Percentiles rank a stretch among this genome's conserved stretches.
These are phyloP conservation scores for Aschersonia sp. DNA, from an alignment of 2,329 filamentous ascomycete genomes.

Conservation along the genomic window DNA sequence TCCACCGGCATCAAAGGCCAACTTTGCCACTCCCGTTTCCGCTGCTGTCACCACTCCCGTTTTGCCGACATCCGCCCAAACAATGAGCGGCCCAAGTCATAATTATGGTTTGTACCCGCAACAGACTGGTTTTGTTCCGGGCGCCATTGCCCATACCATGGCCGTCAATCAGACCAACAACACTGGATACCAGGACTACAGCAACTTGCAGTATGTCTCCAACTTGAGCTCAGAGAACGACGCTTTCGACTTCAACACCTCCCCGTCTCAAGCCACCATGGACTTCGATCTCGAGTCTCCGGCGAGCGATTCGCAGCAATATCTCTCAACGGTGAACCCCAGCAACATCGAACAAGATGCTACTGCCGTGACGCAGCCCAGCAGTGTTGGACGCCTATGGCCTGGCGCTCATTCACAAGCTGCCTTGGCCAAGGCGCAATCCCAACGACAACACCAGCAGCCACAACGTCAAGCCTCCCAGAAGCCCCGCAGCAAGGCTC, in stretches of 20 bases:
- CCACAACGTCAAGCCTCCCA: constrained; percentile 40
- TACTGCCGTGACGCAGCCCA: constrained; percentile 34
- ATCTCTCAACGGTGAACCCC: constrained; percentile 56
- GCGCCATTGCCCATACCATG: constrained; percentile 66
- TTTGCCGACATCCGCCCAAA: constrained; percentile 40
- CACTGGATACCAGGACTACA: constrained; percentile 35
- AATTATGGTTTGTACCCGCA: constrained; percentile 93
- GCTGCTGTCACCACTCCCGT: constrained; percentile 40
- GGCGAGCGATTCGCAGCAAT: constrained; percentile 41
- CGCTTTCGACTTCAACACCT: constrained; percentile 59
- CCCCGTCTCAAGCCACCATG: constrained; percentile 44
- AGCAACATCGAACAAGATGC: constrained; percentile 51
- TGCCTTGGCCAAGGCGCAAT: constrained; percentile 58
- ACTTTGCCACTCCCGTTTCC: constrained; percentile 36
- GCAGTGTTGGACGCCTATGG: constrained; percentile 60
- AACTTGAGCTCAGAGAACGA: constrained; percentile 47
- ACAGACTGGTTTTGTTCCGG: constrained; percentile 81
- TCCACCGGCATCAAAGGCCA: constrained; percentile 33
- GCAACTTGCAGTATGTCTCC: constrained; percentile 34
- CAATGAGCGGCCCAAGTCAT: constrained; percentile 71
- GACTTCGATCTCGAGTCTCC: constrained; percentile 43
- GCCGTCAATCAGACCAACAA: constrained; percentile 55
- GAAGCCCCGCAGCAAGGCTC: constrained; percentile 34
- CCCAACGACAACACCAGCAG: constrained; percentile 49
- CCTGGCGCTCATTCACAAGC: constrained; percentile 91